Base-by-base conservation (phyloP, 768 basidiomycete species). In the Asterophora parasitica region DNA sequence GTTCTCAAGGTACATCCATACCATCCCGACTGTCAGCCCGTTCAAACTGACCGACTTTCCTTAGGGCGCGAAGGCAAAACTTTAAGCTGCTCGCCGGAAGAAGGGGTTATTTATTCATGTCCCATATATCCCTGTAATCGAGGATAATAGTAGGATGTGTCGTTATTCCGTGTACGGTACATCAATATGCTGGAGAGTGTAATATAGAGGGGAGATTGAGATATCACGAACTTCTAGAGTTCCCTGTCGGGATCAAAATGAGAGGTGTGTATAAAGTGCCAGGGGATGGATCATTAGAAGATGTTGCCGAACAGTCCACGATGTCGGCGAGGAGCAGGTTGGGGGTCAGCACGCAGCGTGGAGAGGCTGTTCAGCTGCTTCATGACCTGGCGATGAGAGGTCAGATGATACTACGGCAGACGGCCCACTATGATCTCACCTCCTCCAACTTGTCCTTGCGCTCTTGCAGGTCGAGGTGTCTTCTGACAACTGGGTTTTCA, bases 381-480 rank as follows among this genome's bases (percentile, higher is more conserved):
- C 89, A 94, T 95, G 42, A 94, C 92, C 88, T 92, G 57, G 38
- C 19, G 1, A 15, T 17, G 15, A 42, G 30, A 42, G 30, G 39
- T 42, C 44, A 42, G 56, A 36, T 19, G 17, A 42, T 11, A 7
- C 0, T 12, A 33, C 20, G 34, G n/a, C 12, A 12, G 23, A 2
- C 16, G 4, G 13, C 15, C 27, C 12, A 43, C 32, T 23, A 49
- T n/a, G 13, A 20, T 34, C 50, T 52, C 53, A 87, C 90, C 78
- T 94, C 90, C 64, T 98, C 96, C 13, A 98, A 75, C 68, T 97
- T 97, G 65, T 99, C 94, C 60, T 98, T 99, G 34, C 96, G 77
- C 47, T 93, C 94, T 63, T 99, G 96, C 35, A 99, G 69, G 49
- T 98, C 94, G 15, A 99, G 74, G 62, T 99, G 96, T 42, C 74